Conservation (phyloP, 1,284 basidiomycete species). For the Boletus hoseneyae region DNA sequence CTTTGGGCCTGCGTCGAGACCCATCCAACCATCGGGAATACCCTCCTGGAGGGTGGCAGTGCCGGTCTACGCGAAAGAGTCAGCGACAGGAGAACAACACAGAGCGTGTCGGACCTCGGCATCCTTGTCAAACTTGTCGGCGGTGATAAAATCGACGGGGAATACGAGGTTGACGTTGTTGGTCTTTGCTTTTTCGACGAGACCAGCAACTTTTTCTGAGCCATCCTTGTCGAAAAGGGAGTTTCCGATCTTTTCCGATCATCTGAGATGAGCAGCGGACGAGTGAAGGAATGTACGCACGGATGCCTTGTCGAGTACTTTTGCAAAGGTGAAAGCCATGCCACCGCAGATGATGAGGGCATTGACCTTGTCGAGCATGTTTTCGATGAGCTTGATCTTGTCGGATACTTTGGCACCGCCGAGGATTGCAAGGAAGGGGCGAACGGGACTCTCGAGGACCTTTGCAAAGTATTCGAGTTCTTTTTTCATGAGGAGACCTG, state of each 20-base stretch:
- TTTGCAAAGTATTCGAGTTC: conserved; percentile 99
- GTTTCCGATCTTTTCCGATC: conserved; percentile 70
- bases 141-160: conserved; percentile 93
- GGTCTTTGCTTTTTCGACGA: conserved; percentile 91
- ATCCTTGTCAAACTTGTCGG: conserved; percentile 93
- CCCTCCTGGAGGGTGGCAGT: conserved; percentile 79
- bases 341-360: conserved; percentile 97
- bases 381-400: conserved; percentile 98
- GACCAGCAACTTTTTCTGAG: conserved; percentile 78
- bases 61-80: conserved; percentile 52
- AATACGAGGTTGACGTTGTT: conserved; percentile 95
- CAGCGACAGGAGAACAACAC: conserved; percentile 4
- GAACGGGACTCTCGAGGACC: conserved; percentile 91
- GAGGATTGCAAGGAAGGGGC: conserved; percentile 97
- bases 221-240: conserved; percentile 95
- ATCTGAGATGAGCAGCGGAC: conserved; percentile 1
- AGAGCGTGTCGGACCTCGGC: conserved; percentile 56
- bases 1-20: conserved; percentile 86
- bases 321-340: conserved; percentile 99
- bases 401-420: conserved; percentile 99
- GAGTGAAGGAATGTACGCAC: conserved; percentile 39
- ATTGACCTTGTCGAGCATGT: conserved; percentile 99
- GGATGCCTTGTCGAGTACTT: conserved; percentile 79
- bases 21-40: conserved; percentile 94
- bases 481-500: conserved; percentile 98